phyloP scores from a whole-genome alignment of 768 basidiomycete genomes.

The Russula abietina region DNA sequence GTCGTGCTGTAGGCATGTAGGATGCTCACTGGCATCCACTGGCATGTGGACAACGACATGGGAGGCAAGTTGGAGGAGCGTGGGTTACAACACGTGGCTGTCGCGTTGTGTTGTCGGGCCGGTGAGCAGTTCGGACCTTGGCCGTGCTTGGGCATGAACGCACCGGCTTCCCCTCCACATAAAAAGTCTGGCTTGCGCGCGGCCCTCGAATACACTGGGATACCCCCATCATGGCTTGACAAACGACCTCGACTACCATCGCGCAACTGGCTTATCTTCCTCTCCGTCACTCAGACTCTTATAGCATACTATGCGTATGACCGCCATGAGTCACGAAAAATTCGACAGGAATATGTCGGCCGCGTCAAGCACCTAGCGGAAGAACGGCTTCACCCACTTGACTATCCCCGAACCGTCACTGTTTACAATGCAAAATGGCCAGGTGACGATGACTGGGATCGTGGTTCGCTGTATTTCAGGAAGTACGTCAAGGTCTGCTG shows the following conservation, averaged over 20 bases:
- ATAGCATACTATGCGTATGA: conserved; percentile 81
- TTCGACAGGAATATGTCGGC: conserved; percentile 73
- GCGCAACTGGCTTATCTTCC: conserved; percentile 92
- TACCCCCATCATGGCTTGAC: conserved; percentile 69
- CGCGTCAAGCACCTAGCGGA: conserved; percentile 75
- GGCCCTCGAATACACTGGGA: conserved; percentile 60
- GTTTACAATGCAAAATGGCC: conserved; percentile 92
- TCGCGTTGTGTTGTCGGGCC: conserved; percentile 7
- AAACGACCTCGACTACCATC: conserved; percentile 84
- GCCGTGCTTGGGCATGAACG: conserved; percentile 6
- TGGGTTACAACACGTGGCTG: too few relatives aligned
- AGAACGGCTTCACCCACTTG: conserved; percentile 56
- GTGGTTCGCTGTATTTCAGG: conserved; percentile 82
- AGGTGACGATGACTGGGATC: conserved; percentile 87
- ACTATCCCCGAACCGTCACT: conserved; percentile 67
- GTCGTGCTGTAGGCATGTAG: too few relatives aligned
- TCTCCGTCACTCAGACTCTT: conserved; percentile 64
- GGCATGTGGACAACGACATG: too few relatives aligned
- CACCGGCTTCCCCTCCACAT: neutral
- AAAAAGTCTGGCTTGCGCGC: conserved; percentile 50
- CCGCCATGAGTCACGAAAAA: conserved; percentile 68
- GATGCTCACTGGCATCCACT: too few relatives aligned
- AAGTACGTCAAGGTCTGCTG: conserved; percentile 89
- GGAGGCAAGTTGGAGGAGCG: too few relatives aligned
- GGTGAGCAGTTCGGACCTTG: neutral